These are phyloP conservation scores for Pseudogymnoascus verrucosus DNA, from an alignment of 2,329 filamentous ascomycete genomes.

Conservation along the genomic window DNA sequence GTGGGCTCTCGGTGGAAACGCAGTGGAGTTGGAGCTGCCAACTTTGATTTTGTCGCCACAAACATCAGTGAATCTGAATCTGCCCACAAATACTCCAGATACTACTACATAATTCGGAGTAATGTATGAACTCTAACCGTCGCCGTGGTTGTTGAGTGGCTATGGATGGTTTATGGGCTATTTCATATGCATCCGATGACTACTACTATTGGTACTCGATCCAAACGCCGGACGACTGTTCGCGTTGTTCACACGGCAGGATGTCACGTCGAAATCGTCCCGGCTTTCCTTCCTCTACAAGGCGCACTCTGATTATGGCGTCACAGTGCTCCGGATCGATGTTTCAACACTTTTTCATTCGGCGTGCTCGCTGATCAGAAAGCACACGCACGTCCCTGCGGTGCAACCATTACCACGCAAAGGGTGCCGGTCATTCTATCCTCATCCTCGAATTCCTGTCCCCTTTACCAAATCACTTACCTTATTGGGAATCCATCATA, in stretches of 20 bases:
- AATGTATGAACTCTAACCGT: neutral
- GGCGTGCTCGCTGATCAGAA: neutral
- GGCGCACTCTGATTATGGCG: neutral
- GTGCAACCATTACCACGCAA: neutral
- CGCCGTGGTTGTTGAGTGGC: neutral
- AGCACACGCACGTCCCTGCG: neutral
- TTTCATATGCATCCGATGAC: slow-evolving; percentile 1
- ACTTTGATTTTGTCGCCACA: neutral
- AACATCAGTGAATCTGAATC: neutral
- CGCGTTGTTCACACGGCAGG: neutral
- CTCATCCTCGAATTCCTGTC: neutral
- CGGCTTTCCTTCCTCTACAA: neutral
- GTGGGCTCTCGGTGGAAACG: neutral
- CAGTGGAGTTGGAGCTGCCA: slow-evolving; percentile 3
- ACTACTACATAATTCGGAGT: neutral
- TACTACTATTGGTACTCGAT: neutral
- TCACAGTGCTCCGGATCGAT: neutral
- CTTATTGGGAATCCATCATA: neutral
- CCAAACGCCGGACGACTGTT: neutral
- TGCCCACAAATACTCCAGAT: neutral
- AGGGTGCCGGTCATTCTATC: neutral
- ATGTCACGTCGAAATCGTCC: neutral
- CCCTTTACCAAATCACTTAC: neutral
- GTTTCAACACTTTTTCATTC: neutral
- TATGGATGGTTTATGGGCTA: neutral